phyloP scores from a whole-genome alignment of 371 early-diverging fungal species.

The Actinomortierella wolfii region DNA sequence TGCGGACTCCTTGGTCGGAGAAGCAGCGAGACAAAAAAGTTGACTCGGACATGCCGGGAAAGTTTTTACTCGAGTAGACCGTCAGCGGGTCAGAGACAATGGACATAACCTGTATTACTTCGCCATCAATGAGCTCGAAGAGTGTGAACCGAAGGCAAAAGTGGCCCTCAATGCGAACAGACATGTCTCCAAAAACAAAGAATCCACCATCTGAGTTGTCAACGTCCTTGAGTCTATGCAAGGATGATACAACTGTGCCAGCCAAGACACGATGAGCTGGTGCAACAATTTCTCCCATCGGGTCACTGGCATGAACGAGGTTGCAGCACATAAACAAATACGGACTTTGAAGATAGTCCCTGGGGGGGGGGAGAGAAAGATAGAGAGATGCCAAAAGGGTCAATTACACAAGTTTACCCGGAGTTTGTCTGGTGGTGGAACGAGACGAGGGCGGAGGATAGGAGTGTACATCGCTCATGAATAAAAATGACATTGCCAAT shows the following conservation, averaged over 20 bases:
- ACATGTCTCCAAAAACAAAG: conserved; percentile 96
- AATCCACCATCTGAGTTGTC: conserved; percentile 91
- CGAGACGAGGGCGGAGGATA: no score
- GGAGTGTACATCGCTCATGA: no score
- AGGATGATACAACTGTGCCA: conserved; percentile 90
- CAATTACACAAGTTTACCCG: conserved; percentile 4
- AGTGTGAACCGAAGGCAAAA: conserved; percentile 89
- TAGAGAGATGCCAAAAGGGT: neutral
- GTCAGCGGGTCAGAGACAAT: conserved; percentile 78
- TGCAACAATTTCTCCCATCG: conserved; percentile 29
- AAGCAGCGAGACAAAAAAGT: conserved; percentile 88
- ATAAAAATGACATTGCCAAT: no score
- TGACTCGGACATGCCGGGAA: conserved; percentile 93
- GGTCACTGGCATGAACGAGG: conserved; percentile 35
- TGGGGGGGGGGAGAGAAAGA: conserved; percentile 21
- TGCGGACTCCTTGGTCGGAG: conserved; percentile 95
- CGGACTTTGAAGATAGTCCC: conserved; percentile 80
- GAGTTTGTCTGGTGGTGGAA: conserved; percentile 10
- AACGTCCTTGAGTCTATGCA: conserved; percentile 86
- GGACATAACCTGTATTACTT: conserved; percentile 82
- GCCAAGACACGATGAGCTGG: conserved; percentile 50
- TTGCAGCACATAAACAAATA: conserved; percentile 83
- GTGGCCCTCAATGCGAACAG: conserved; percentile 88
- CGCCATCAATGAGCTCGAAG: conserved; percentile 83
- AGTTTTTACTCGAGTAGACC: conserved; percentile 91